Base-by-base conservation (phyloP, 1,284 basidiomycete genomes). In the Ustilago sp. region DNA sequence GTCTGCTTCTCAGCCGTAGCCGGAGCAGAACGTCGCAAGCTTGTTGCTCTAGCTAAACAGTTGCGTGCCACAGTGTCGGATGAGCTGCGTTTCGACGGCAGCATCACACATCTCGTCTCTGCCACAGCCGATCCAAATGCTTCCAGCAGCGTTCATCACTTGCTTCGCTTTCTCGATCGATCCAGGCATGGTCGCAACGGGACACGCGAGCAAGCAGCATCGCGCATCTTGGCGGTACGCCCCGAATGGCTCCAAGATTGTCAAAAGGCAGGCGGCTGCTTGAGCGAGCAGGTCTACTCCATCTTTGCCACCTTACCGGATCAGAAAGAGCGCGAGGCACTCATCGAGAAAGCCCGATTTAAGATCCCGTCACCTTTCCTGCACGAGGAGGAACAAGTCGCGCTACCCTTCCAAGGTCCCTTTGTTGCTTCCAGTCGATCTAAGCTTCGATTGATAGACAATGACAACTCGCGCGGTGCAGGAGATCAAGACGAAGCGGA, bases 231-330 rank as follows among this genome's bases (percentile, higher is more conserved):
- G 41, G 87, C 93, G 2, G 90, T 94, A 1, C 93, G 93, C 91
- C 92, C 93, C 74, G 92, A 93, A 68, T 94, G 93, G 93, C 92
- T 94, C 72, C 92, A 91, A 91, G 93, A 94, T 77, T 93, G 89
- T 38, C 73, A 93, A 9, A 88, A 90, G 53, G 91, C 90, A 74
- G 90, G 90, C 65, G 93, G 92, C 34, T 74, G 78, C 38, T 52
- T 83, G 17, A 68, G 66, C 43, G 80, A 82, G 55, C 63, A 68
- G 31, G 56, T 32, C 45, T 83, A 83, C 58, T 74, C 77, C n/a
- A 77, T 80, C 57, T 70, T 68, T 45, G 59, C 63, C 12, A 59
- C 56, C 31, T 52, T 71, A n/a, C 74, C 69, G 0, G n/a, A 55
- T n/a, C 28, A 64, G 23, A 28, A 39, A 1, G 41, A 59, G 35